These are phyloP conservation scores for Eragrostis tef DNA, from an alignment of 202 grass and related monocot species.

Conservation along the genomic window DNA sequence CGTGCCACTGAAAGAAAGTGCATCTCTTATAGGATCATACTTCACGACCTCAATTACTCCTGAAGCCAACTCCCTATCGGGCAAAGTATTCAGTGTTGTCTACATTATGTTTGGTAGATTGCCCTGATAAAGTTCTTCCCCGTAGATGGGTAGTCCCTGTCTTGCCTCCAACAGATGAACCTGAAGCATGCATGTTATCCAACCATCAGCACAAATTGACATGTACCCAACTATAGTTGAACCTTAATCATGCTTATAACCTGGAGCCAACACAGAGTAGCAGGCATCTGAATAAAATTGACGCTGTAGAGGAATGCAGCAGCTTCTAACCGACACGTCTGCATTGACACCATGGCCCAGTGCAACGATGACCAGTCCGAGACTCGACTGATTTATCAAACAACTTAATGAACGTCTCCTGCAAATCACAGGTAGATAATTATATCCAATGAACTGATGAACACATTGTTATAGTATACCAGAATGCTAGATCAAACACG, in stretches of 20 bases:
- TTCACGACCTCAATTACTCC: no score
- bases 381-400: constrained; percentile 85
- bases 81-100: no score
- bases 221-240: constrained; percentile 26
- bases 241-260: constrained; percentile 45
- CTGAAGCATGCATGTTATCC: constrained; percentile 50
- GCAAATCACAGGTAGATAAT: constrained; percentile 25
- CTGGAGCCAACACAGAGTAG: constrained; percentile 92
- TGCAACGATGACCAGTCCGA: constrained; percentile 79
- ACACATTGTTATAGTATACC: background rate
- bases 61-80: no score
- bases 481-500: constrained; percentile 32
- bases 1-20: no score
- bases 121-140: constrained; percentile 90
- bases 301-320: constrained; percentile 86
- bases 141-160: constrained; percentile 79
- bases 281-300: constrained; percentile 99
- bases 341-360: constrained; percentile 90
- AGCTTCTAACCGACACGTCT: constrained; percentile 87
- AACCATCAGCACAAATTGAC: constrained; percentile 31
- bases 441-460: constrained; percentile 10
- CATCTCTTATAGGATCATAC: no score
- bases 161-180: constrained; percentile 97
- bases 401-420: constrained; percentile 90
- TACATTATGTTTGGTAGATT: constrained; percentile 60